Base-by-base conservation (phyloP, 805 yeast species). In the Geotrichum ghanense region DNA sequence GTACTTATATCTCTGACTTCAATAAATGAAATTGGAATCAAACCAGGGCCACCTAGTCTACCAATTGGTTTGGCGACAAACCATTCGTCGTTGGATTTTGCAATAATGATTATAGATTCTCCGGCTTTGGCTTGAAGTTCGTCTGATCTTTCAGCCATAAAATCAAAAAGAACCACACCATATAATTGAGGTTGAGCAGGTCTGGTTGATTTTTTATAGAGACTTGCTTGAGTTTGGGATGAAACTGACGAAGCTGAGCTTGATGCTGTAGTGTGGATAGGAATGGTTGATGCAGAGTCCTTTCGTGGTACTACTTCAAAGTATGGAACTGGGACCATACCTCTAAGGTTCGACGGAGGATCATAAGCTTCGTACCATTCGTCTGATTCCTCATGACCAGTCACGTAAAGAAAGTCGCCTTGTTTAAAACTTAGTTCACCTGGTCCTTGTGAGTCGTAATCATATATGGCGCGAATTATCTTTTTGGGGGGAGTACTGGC, bases 1-100 rank as follows among this genome's bases (percentile, higher is more conserved):
- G 85, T 72, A 21, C 78, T 69, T 49, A 88, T 73, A 62, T 92
- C 95, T 37, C 90, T 78, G 31, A 90, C 74, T 58, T 87, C 85
- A 21, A 92, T 92, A 58, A 84, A 92, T 17, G 85, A 76, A 3
- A 86, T 89, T 0, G 99, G 98, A 5, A 92, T 94, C 42, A 92
- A 71, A 1, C 99, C 98, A 0, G 97, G 97, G 0, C 97, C 98
- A 22, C 98, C 97, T 34, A 92, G 70, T 46, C 97, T 72, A 50
- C 90, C 94, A 40, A 92, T 84, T 12, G 96, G 96, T 62, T 92
- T 92, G 3, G 97, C 97, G 50, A 92, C 92, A 56, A 88, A 89
- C 99, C 99, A 92, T 66, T 94, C 99, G 53, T 72, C 83, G 47
- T 87, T 88, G 60, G 90, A 95, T 64, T 90, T 97, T 1, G 99